phyloP scores from a whole-genome alignment of 2,329 filamentous ascomycete species.

The Scolecobasidium constrictum region DNA sequence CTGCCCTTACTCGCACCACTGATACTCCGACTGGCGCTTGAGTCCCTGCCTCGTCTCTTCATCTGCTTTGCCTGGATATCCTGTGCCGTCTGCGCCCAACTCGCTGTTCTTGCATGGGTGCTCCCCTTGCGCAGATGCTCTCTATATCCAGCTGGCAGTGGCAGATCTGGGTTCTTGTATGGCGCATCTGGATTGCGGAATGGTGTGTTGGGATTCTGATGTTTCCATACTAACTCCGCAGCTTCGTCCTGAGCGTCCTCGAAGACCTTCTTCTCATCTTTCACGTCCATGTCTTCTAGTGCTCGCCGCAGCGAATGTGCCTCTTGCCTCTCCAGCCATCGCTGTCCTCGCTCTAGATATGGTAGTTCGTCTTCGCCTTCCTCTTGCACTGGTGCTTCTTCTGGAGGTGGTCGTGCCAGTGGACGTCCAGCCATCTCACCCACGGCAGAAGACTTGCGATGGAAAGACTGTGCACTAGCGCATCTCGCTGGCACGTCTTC shows the following conservation, averaged over 20 bases:
- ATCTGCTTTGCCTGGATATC: slow-evolving; percentile 7
- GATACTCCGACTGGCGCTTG: slow-evolving; percentile 22
- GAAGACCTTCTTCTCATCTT: slow-evolving; percentile 54
- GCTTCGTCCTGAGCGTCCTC: slow-evolving; percentile 65
- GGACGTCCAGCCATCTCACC: slow-evolving; percentile 19
- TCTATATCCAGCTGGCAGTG: slow-evolving; percentile 44
- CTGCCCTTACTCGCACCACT: slow-evolving; percentile 2
- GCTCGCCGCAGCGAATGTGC: slow-evolving; percentile 58
- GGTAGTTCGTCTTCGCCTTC: slow-evolving; percentile 40
- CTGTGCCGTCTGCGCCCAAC: slow-evolving; percentile 12
- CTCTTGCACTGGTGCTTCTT: neutral
- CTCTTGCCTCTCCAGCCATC: slow-evolving; percentile 77
- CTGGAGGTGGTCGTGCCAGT: slow-evolving; percentile 21
- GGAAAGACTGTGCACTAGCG: slow-evolving; percentile 15
- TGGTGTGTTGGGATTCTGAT: slow-evolving; percentile 57
- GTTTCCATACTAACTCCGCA: slow-evolving; percentile 67
- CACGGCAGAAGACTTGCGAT: slow-evolving; percentile 20
- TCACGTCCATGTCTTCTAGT: slow-evolving; percentile 61
- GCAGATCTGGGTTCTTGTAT: too few relatives aligned
- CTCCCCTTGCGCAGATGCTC: slow-evolving; percentile 54
- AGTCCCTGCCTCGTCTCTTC: slow-evolving; percentile 20
- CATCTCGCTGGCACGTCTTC: slow-evolving; percentile 25
- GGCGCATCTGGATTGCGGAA: slow-evolving; percentile 42
- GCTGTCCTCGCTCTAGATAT: slow-evolving; percentile 62
- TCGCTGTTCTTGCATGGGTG: slow-evolving; percentile 18